A percentile compares a stretch with the other conserved stretches of the same genome.
Conservation (phyloP, 768 basidiomycete species). For the Lactifluus volemus region DNA sequence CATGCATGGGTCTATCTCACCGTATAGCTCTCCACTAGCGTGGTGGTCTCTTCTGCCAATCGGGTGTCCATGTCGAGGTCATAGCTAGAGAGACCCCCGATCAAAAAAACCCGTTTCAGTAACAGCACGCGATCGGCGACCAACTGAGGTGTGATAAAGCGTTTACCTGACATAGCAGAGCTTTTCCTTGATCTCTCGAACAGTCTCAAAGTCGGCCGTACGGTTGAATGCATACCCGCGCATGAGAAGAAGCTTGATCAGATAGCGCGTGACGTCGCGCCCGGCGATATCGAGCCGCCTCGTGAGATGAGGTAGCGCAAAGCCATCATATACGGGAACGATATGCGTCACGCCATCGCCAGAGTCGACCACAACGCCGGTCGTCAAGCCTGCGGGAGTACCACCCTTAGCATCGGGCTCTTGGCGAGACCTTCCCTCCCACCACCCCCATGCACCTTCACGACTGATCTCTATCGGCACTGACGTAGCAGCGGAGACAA, state of each 20-base stretch:
- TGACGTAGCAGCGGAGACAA: neutral
- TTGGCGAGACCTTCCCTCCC: too few relatives aligned
- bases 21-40: conserved; percentile 92
- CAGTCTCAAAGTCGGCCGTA: conserved; percentile 99
- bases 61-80: conserved; percentile 94
- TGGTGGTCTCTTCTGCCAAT: conserved; percentile 92
- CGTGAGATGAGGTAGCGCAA: conserved; percentile 90
- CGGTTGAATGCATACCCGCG: conserved; percentile 99
- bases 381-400: conserved; percentile 68
- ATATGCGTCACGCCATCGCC: conserved; percentile 99
- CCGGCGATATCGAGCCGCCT: conserved; percentile 95
- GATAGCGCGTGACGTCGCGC: conserved; percentile 94
- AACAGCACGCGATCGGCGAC: too few relatives aligned
- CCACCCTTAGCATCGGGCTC: neutral
- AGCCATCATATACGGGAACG: conserved; percentile 97
- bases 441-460: too few relatives aligned
- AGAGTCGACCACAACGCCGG: conserved; percentile 98
- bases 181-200: conserved; percentile 98
- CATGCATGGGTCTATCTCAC: conserved; percentile 32
- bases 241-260: conserved; percentile 99
- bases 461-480: neutral
- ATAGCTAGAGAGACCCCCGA: conserved; percentile 44
- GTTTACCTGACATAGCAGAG: conserved; percentile 89
- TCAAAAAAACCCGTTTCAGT: neutral
- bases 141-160: neutral